Conservation (phyloP, 73 alveolate species). For the Effrenium voratum region DNA sequence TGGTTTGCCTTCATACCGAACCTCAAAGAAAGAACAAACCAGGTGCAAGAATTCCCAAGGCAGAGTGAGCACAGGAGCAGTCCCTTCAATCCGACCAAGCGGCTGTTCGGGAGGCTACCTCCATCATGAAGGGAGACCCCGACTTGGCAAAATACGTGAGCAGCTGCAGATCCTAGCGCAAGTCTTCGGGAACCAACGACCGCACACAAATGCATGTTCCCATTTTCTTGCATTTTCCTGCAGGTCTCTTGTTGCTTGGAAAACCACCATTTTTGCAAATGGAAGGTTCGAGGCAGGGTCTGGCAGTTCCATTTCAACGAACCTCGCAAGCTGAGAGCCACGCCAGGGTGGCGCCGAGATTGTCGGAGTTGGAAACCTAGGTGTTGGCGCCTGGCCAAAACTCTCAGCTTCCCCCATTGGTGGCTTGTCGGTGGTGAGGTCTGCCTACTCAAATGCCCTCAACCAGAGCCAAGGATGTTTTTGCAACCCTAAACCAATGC, state of each 20-base stretch:
- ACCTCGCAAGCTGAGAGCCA: background rate
- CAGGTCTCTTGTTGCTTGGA: too few species aligned
- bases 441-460: background rate
- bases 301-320: too few species aligned
- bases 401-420: background rate
- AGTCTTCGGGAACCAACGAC: too few species aligned
- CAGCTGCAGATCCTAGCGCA: background rate
- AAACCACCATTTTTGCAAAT: too few species aligned
- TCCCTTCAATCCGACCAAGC: background rate
- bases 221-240: too few species aligned
- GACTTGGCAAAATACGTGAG: slow-evolving; percentile 1
- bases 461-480: background rate
- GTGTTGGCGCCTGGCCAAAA: background rate
- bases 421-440: background rate
- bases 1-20: background rate
- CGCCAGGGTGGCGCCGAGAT: slow-evolving; percentile 5
- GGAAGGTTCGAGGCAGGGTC: too few species aligned
- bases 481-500: background rate
- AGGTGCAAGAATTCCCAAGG: background rate
- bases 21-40: background rate
- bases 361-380: slow-evolving; percentile 33
- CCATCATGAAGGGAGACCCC: slow-evolving; percentile 17
- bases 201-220: too few species aligned
- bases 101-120: slow-evolving; percentile 26
- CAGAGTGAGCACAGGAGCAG: background rate